Percentiles rank a stretch among this genome's conserved stretches.
These are phyloP conservation scores for Dimocarpus longan DNA, from an alignment of 345 rosid genomes.

Conservation along the genomic window DNA sequence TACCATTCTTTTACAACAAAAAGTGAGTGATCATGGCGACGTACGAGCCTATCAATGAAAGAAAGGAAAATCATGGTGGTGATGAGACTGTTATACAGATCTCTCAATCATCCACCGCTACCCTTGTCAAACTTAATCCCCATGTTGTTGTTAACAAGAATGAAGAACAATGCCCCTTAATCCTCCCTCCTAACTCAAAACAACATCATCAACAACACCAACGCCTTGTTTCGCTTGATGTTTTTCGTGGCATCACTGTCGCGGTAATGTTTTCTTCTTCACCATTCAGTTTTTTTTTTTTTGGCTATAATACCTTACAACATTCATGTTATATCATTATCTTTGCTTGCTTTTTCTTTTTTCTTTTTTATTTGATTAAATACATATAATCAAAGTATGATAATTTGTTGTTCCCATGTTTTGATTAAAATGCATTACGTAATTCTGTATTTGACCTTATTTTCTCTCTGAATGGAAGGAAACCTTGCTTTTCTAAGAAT, in stretches of 20 bases:
- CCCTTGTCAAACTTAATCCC: not conserved
- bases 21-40: constrained; percentile 8
- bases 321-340: not conserved
- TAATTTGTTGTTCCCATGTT: not conserved
- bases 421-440: too few relatives aligned
- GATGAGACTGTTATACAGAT: constrained; percentile 39
- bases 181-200: constrained; percentile 12
- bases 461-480: not conserved
- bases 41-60: constrained; percentile 35
- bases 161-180: constrained; percentile 19
- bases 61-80: not conserved
- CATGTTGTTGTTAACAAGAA: not conserved
- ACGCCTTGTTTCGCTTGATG: constrained; percentile 69
- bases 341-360: not conserved
- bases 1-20: too few relatives aligned
- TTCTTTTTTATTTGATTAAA: not conserved
- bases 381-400: not conserved
- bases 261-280: constrained; percentile 35
- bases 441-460: not conserved
- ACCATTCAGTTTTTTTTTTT: not conserved
- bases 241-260: constrained; percentile 75
- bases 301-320: too few relatives aligned
- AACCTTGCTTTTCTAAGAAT: not conserved
- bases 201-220: constrained; percentile 2
- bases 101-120: constrained; percentile 20